Conservation (phyloP, 495 filamentous ascomycete genomes). For the Ramalina peruviana region DNA sequence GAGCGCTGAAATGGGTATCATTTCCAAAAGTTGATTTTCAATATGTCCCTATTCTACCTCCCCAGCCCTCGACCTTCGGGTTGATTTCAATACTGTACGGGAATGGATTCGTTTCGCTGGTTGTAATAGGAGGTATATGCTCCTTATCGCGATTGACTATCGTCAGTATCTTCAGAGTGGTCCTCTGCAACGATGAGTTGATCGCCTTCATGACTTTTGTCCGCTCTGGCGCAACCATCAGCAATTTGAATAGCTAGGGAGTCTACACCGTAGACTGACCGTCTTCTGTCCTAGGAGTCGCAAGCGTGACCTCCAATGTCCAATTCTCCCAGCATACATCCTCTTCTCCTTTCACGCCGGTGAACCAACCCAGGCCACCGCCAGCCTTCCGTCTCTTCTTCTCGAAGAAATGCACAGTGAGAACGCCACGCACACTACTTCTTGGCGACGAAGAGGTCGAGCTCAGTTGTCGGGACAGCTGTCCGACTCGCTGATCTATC, state of each 20-base stretch:
- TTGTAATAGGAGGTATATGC: slow-evolving; percentile 95
- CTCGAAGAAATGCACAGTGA: slow-evolving; percentile 90
- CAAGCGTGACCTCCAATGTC: slow-evolving; percentile 82
- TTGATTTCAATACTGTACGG: slow-evolving; percentile 85
- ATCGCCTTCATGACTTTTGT: slow-evolving; percentile 78
- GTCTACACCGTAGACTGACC: slow-evolving; percentile 37
- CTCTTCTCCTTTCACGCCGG: slow-evolving; percentile 57
- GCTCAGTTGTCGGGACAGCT: slow-evolving; percentile 52
- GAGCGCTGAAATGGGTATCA: too few relatives aligned
- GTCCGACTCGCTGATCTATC: slow-evolving; percentile 72
- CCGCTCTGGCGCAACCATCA: slow-evolving; percentile 41
- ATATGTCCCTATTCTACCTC: slow-evolving; percentile 65
- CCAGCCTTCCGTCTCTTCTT: slow-evolving; percentile 65
- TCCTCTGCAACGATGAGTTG: slow-evolving; percentile 70
- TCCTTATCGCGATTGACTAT: slow-evolving; percentile 81
- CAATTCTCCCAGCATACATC: slow-evolving; percentile 96
- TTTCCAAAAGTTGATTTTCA: slow-evolving; percentile 18
- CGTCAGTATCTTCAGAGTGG: slow-evolving; percentile 74
- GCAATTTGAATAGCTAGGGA: neutral
- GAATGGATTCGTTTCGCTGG: slow-evolving; percentile 83
- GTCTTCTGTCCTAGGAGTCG: slow-evolving; percentile 73
- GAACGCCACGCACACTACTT: slow-evolving; percentile 55
- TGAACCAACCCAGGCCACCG: slow-evolving; percentile 44
- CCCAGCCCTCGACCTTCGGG: slow-evolving; percentile 66
- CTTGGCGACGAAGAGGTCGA: slow-evolving; percentile 30